Evolutionary conservation across 257 asterid species (phyloP).

Genomic region (Schizonepeta tenuifolia): DNA sequence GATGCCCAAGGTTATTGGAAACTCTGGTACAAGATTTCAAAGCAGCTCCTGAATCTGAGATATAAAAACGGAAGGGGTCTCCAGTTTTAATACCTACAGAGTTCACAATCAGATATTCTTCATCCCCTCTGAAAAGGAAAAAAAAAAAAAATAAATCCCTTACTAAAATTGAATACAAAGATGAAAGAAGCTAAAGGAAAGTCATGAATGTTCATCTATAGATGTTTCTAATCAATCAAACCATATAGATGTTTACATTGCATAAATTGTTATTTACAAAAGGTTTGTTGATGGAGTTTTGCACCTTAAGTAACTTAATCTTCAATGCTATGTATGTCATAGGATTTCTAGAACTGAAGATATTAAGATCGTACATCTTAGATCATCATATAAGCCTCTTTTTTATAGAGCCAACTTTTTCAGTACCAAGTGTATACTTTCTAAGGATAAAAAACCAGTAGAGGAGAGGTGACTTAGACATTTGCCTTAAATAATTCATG

Average conservation of each 20-base stretch:
- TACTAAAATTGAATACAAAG: slow-evolving; percentile 19
- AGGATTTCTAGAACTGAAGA: not conserved
- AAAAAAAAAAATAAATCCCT: not conserved
- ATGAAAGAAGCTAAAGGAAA: not conserved
- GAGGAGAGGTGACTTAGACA: slow-evolving; percentile 17
- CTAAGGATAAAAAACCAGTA: not conserved
- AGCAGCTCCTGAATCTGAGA: slow-evolving; percentile 60
- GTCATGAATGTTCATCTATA: not conserved
- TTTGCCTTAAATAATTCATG: slow-evolving; percentile 8
- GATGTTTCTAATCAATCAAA: not conserved
- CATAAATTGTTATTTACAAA: not conserved
- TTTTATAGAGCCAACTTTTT: not conserved
- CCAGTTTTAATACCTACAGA: slow-evolving; percentile 67
- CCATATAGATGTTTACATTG: not conserved
- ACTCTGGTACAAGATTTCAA: slow-evolving; percentile 44
- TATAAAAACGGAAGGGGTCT: slow-evolving; percentile 66
- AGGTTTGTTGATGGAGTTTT: not conserved
- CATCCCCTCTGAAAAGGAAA: slow-evolving; percentile 63
- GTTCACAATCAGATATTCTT: slow-evolving; percentile 70
- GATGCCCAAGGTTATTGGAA: slow-evolving; percentile 44
- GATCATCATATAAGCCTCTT: slow-evolving; percentile 7
- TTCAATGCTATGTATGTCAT: not conserved
- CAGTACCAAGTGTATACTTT: not conserved
- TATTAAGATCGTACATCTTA: not conserved
- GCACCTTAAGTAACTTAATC: not conserved